Evolutionary conservation across 257 asterid species (phyloP).

Genomic region (Solanum chiquidenum): DNA sequence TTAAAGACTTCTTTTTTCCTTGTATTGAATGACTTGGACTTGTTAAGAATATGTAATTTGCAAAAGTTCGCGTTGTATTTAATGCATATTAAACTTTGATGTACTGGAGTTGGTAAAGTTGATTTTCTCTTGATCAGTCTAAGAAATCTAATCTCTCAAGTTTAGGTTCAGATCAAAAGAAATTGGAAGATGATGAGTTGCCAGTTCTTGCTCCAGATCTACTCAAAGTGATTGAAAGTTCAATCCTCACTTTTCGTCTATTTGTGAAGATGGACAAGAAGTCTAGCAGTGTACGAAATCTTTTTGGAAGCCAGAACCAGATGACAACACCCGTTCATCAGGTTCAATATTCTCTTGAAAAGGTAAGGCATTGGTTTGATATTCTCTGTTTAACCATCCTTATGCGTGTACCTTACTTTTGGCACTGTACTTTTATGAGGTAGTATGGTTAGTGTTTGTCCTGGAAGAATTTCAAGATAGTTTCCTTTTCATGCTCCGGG

Average conservation of each 20-base stretch:
- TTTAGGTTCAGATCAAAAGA: slow-evolving; percentile 56
- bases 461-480: background rate
- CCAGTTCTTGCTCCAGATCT: slow-evolving; percentile 50
- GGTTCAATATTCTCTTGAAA: slow-evolving; percentile 62
- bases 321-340: slow-evolving; percentile 68
- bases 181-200: slow-evolving; percentile 31
- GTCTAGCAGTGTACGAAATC: slow-evolving; percentile 33
- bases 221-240: slow-evolving; percentile 54
- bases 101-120: background rate
- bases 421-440: background rate
- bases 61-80: background rate
- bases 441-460: background rate
- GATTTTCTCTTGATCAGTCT: background rate
- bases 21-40: background rate
- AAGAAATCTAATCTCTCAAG: background rate
- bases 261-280: slow-evolving; percentile 78
- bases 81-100: background rate
- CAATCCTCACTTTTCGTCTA: slow-evolving; percentile 57
- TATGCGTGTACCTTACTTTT: background rate
- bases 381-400: background rate
- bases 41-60: background rate
- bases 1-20: background rate
- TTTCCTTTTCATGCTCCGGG: background rate
- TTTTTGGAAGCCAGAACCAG: slow-evolving; percentile 54
- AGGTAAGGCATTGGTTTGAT: slow-evolving; percentile 28